phyloP scores from a whole-genome alignment of 345 rosid genomes.

The Reutealis trisperma region DNA sequence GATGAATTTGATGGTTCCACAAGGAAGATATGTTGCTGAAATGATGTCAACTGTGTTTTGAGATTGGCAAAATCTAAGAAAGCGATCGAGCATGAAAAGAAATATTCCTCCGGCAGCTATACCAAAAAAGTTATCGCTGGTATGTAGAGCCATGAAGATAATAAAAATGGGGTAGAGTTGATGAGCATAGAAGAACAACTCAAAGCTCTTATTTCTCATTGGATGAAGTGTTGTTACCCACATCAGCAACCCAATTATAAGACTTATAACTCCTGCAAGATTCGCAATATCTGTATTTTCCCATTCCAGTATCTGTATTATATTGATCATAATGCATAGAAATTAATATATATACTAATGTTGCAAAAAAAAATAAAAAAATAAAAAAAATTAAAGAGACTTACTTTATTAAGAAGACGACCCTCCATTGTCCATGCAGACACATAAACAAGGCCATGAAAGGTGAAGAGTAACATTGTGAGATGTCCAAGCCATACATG shows the following conservation, averaged over 20 bases:
- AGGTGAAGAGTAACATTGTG: conserved; percentile 70
- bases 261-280: conserved; percentile 73
- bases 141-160: conserved; percentile 75
- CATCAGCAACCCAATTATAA: conserved; percentile 72
- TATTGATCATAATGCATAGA: too few relatives aligned
- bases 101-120: conserved; percentile 76
- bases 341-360: too few relatives aligned
- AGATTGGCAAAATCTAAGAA: conserved; percentile 86
- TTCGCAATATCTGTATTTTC: conserved; percentile 48
- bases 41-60: conserved; percentile 60
- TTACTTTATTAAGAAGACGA: conserved; percentile 50
- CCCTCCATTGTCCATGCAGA: conserved; percentile 61
- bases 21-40: conserved; percentile 71
- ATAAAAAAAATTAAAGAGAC: conserved; percentile 16
- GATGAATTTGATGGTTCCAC: conserved; percentile 71
- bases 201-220: conserved; percentile 67
- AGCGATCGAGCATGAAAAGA: conserved; percentile 80
- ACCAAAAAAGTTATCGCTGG: conserved; percentile 64
- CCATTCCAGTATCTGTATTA: conserved; percentile 65
- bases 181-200: conserved; percentile 90
- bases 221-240: conserved; percentile 72
- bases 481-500: conserved; percentile 92
- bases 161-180: conserved; percentile 75
- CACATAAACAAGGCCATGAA: conserved; percentile 69
- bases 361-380: too few relatives aligned